Evolutionary conservation across 148 eudicot species (phyloP).

Genomic region (Nepenthes mirabilis): DNA sequence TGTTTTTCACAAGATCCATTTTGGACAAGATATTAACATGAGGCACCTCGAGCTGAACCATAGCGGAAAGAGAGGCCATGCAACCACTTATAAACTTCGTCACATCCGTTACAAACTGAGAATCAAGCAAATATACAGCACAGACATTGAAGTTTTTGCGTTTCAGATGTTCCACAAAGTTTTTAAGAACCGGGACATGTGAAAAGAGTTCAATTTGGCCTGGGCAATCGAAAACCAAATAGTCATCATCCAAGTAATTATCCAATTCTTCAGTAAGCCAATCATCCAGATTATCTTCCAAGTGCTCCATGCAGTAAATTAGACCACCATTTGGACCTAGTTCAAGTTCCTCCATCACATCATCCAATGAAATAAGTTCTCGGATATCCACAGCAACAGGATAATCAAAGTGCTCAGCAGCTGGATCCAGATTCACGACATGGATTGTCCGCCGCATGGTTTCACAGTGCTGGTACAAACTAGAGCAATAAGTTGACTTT

Average conservation of each 20-base stretch:
- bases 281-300: conserved; percentile 81
- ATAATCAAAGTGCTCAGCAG: conserved; percentile 88
- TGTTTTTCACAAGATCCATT: conserved; percentile 90
- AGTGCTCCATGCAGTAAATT: conserved; percentile 93
- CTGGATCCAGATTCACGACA: conserved; percentile 86
- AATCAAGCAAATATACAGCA: conserved; percentile 86
- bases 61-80: conserved; percentile 89
- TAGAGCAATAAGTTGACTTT: conserved; percentile 92
- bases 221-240: conserved; percentile 89
- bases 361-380: conserved; percentile 75
- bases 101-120: conserved; percentile 96
- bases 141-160: conserved; percentile 86
- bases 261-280: conserved; percentile 88
- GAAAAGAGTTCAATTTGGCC: conserved; percentile 97
- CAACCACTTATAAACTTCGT: conserved; percentile 97
- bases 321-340: conserved; percentile 94
- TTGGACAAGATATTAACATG: conserved; percentile 78
- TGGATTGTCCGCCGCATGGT: conserved; percentile 48
- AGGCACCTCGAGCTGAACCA: conserved; percentile 93
- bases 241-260: conserved; percentile 78
- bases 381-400: conserved; percentile 89
- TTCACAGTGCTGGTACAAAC: conserved; percentile 73
- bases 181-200: conserved; percentile 79
- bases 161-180: conserved; percentile 81
- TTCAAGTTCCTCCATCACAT: conserved; percentile 92